These are phyloP conservation scores for Blastomyces emzantsi DNA, from an alignment of 2,329 filamentous ascomycete species.

Conservation along the genomic window DNA sequence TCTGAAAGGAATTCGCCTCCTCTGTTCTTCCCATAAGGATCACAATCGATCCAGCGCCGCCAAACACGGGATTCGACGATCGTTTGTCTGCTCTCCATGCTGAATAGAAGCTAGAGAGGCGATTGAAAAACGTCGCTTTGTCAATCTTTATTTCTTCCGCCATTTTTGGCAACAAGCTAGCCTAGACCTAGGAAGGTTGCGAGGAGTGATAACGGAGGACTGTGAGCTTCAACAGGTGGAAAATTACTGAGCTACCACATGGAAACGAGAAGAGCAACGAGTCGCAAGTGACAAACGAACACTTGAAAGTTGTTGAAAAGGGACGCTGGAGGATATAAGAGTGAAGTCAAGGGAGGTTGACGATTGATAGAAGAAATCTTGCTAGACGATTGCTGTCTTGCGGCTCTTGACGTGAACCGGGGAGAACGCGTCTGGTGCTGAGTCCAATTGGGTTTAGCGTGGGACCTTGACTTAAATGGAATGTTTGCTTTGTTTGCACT, in stretches of 20 bases:
- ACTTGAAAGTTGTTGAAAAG: background rate
- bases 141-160: slow-evolving; percentile 89
- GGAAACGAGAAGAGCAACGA: background rate
- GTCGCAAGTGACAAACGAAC: background rate
- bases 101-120: slow-evolving; percentile 73
- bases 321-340: background rate
- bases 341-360: background rate
- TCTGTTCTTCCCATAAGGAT: slow-evolving; percentile 94
- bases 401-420: background rate
- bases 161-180: slow-evolving; percentile 36
- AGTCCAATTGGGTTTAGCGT: slow-evolving; percentile 7
- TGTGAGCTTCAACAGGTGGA: background rate
- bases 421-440: background rate
- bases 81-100: slow-evolving; percentile 97
- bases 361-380: background rate
- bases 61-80: slow-evolving; percentile 73
- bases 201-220: background rate
- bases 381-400: background rate
- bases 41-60: slow-evolving; percentile 75
- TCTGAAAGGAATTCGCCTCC: slow-evolving; percentile 77
- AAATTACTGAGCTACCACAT: background rate
- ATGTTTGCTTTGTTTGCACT: slow-evolving; percentile 19
- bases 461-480: background rate
- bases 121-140: slow-evolving; percentile 86
- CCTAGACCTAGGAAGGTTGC: background rate